These are phyloP conservation scores for Boletus rufocinnamomeus DNA, from an alignment of 768 basidiomycete species.

Conservation along the genomic window DNA sequence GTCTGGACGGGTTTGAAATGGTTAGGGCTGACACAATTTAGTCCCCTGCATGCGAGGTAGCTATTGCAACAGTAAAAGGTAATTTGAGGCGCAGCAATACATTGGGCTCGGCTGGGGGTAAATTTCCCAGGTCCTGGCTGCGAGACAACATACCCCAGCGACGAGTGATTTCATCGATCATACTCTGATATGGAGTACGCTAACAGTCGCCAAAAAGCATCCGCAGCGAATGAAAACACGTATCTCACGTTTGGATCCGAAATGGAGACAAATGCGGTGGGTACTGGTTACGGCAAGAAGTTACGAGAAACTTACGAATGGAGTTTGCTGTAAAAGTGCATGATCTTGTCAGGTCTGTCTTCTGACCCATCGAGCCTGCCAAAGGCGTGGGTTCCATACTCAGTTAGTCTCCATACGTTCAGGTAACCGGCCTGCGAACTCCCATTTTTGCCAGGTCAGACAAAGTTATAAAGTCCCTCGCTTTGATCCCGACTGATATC, in stretches of 20 bases:
- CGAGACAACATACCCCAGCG: constrained; percentile 8
- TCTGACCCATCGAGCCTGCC: constrained; percentile 34
- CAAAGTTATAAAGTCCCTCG: constrained; percentile 36
- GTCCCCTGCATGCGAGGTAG: not conserved
- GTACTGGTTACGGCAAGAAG: constrained; percentile 29
- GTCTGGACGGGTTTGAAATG: constrained; percentile 14
- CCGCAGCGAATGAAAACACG: constrained; percentile 21
- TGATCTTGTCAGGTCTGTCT: constrained; percentile 29
- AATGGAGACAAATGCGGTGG: constrained; percentile 31
- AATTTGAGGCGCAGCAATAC: constrained; percentile 7
- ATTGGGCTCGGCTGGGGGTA: too few relatives aligned
- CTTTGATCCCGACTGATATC: constrained; percentile 7
- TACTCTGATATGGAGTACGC: constrained; percentile 20
- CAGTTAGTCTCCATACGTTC: constrained; percentile 21
- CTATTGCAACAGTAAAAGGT: not conserved
- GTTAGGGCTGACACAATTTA: constrained; percentile 10
- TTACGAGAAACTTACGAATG: constrained; percentile 32
- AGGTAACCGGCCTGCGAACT: constrained; percentile 23
- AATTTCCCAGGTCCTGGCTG: not conserved
- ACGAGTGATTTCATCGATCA: constrained; percentile 32
- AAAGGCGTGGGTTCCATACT: constrained; percentile 35
- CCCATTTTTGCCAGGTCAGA: constrained; percentile 23
- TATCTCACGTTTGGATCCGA: constrained; percentile 26
- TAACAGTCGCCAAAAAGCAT: constrained; percentile 4
- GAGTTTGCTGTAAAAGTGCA: constrained; percentile 32